phyloP scores from a whole-genome alignment of 2,329 filamentous ascomycete species.

The Colletotrichum liaoningense region DNA sequence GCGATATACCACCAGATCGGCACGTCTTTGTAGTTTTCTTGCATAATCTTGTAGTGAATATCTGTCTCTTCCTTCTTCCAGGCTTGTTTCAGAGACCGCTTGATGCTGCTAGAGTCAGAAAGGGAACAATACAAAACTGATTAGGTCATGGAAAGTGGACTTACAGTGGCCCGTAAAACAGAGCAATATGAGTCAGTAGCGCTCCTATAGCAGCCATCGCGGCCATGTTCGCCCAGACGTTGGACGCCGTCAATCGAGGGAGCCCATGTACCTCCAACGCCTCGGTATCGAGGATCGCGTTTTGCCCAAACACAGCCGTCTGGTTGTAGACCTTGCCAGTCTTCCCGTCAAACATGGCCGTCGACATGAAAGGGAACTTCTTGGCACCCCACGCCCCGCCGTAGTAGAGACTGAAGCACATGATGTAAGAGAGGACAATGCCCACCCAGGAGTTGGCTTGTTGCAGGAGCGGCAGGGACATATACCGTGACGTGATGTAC shows the following conservation, averaged over 20 bases:
- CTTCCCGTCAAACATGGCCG: conserved; percentile 51
- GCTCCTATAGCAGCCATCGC: conserved; percentile 56
- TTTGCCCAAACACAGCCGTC: conserved; percentile 50
- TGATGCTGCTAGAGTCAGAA: conserved; percentile 6
- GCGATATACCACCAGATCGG: conserved; percentile 55
- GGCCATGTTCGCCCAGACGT: conserved; percentile 55
- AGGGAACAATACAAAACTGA: rapidly evolving
- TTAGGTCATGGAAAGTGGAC: neutral
- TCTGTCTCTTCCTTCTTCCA: conserved; percentile 45
- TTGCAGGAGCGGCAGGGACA: conserved; percentile 33
- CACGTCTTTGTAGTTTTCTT: conserved; percentile 51
- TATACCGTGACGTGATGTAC: conserved; percentile 46
- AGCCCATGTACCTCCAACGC: conserved; percentile 48
- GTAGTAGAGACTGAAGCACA: conserved; percentile 55
- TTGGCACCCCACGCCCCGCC: conserved; percentile 48
- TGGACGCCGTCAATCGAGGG: conserved; percentile 52
- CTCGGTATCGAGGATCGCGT: conserved; percentile 19
- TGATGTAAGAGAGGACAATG: conserved; percentile 48
- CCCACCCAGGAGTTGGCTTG: conserved; percentile 52
- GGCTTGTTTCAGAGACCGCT: conserved; percentile 37
- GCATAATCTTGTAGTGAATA: conserved; percentile 56
- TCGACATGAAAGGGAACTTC: conserved; percentile 42
- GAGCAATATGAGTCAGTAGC: conserved; percentile 49
- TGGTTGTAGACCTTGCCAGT: conserved; percentile 54
- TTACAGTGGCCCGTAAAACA: conserved; percentile 41